Percentiles rank a stretch among this genome's conserved stretches.
phyloP scores from a whole-genome alignment of 225 moss, liverwort and hornwort species.

The Physcomitrellopsis africana region DNA sequence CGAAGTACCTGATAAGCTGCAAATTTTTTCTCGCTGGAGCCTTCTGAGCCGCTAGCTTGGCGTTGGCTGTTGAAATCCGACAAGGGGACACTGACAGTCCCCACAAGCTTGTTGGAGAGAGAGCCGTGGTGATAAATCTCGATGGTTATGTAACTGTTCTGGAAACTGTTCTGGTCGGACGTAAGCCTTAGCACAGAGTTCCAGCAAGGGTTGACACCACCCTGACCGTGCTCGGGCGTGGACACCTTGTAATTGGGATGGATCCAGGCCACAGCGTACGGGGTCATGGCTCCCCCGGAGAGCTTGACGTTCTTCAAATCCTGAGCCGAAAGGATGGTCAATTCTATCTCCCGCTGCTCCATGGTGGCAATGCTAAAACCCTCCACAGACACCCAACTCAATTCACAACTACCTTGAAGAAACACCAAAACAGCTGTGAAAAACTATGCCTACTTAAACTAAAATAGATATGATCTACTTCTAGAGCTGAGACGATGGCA shows the following conservation, averaged over 20 bases:
- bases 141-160: slow-evolving; percentile 22
- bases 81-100: slow-evolving; percentile 38
- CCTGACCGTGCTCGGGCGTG: slow-evolving; percentile 32
- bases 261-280: slow-evolving; percentile 52
- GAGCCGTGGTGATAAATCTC: slow-evolving; percentile 44
- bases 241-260: slow-evolving; percentile 30
- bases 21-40: background rate
- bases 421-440: too few relatives aligned
- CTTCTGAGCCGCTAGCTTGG: background rate
- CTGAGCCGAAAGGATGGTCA: slow-evolving; percentile 21
- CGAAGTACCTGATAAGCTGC: slow-evolving; percentile 8
- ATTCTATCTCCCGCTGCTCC: slow-evolving; percentile 13
- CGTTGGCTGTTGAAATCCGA: slow-evolving; percentile 19
- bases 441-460: too few relatives aligned
- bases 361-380: background rate
- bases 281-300: slow-evolving; percentile 48
- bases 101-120: slow-evolving; percentile 44
- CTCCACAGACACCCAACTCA: too few relatives aligned
- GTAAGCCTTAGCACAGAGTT: slow-evolving; percentile 34
- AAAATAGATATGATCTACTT: too few relatives aligned
- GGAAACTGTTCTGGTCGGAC: slow-evolving; percentile 41
- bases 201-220: slow-evolving; percentile 52
- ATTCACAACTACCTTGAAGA: too few relatives aligned
- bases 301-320: slow-evolving; percentile 51
- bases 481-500: too few relatives aligned